These are phyloP conservation scores for Neurospora sp. DNA, from an alignment of 2,329 filamentous ascomycete genomes.

Conservation along the genomic window DNA sequence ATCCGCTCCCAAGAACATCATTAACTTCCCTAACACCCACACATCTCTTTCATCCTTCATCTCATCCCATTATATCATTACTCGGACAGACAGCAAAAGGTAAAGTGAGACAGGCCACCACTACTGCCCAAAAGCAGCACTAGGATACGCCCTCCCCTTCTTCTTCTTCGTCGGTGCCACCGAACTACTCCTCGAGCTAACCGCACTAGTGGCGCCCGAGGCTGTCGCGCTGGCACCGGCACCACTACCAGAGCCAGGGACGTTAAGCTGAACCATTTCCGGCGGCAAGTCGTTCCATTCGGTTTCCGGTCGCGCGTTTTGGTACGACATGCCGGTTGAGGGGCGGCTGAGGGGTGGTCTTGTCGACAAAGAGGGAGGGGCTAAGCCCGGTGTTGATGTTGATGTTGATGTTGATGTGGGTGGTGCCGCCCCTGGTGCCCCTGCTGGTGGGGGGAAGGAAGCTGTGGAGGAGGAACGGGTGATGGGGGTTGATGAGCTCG, in stretches of 20 bases:
- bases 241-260: slow-evolving; percentile 4
- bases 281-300: slow-evolving; percentile 59
- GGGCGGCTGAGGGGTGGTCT: slow-evolving; percentile 12
- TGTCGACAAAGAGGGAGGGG: slow-evolving; percentile 12
- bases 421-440: slow-evolving; percentile 6
- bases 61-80: not conserved
- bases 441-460: not conserved
- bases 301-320: slow-evolving; percentile 47
- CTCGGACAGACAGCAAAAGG: too few relatives aligned
- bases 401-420: slow-evolving; percentile 1
- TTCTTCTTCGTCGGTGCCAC: slow-evolving; percentile 38
- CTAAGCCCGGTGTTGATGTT: not conserved
- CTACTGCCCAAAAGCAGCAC: slow-evolving; percentile 47
- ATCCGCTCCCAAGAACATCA: not conserved
- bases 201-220: slow-evolving; percentile 24
- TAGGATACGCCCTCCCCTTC: slow-evolving; percentile 51
- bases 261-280: slow-evolving; percentile 39
- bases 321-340: slow-evolving; percentile 37
- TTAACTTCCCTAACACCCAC: too few relatives aligned
- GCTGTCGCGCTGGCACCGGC: slow-evolving; percentile 22
- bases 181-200: slow-evolving; percentile 48
- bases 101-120: too few relatives aligned
- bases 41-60: too few relatives aligned
- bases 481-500: slow-evolving; percentile 7
- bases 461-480: slow-evolving; percentile 3